phyloP scores from a whole-genome alignment of 2,329 filamentous ascomycete species.

The Colletotrichum spinosum region DNA sequence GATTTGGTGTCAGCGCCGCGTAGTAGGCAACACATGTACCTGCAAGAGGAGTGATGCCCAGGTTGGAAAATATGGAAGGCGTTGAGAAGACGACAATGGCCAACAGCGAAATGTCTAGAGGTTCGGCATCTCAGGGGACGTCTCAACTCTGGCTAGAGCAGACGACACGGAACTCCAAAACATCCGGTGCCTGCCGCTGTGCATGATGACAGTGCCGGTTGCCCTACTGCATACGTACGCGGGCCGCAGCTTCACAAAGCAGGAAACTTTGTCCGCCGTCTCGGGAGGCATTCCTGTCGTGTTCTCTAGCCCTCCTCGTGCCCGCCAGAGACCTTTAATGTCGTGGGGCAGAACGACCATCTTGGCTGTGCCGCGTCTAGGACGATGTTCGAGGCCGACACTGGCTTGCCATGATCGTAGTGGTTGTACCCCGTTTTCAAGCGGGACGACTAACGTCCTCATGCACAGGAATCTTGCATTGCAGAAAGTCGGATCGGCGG shows the following conservation, averaged over 20 bases:
- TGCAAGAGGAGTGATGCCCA: too few relatives aligned
- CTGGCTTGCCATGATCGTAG: not conserved
- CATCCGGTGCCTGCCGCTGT: not conserved
- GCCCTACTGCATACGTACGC: conserved; percentile 1
- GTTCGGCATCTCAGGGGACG: too few relatives aligned
- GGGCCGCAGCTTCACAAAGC: conserved; percentile 4
- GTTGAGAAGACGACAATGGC: too few relatives aligned
- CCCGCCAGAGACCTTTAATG: not conserved
- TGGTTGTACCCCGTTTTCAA: not conserved
- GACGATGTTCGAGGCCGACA: not conserved
- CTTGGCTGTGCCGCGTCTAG: not conserved
- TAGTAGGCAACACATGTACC: too few relatives aligned
- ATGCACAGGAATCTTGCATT: conserved; percentile 29
- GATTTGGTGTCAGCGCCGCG: too few relatives aligned
- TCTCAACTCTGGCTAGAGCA: too few relatives aligned
- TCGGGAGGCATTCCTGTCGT: conserved; percentile 6
- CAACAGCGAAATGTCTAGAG: too few relatives aligned
- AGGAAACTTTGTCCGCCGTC: conserved; percentile 29
- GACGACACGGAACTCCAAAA: too few relatives aligned
- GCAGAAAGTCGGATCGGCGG: conserved; percentile 21
- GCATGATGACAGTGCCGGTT: conserved; percentile 4
- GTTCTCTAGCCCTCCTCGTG: conserved; percentile 13
- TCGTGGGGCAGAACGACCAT: conserved; percentile 1
- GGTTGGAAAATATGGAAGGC: too few relatives aligned
- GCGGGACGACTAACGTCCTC: not conserved